Base-by-base conservation (phyloP, 1,139 yeast species). In the Scheffersomyces segobiensis region DNA sequence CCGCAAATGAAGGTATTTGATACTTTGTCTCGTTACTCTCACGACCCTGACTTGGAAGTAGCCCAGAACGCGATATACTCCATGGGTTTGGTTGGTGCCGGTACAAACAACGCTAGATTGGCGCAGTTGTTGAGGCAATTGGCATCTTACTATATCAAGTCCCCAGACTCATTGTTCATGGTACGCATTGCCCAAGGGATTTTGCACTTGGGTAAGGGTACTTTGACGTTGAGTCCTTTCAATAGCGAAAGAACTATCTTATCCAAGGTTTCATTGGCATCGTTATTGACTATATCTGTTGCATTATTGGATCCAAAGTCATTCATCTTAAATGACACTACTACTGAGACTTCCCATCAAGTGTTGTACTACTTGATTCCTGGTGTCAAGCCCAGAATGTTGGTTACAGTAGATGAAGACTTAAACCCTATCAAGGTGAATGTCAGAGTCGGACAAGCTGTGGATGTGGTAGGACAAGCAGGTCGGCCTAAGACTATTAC, bases 401-500 rank as follows among this genome's bases (percentile, higher is more conserved):
- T 96, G 67, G 83, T 96, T 51, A 93, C 99, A 0, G 90, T 96
- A 54, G 97, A 93, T 72, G 98, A 93, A 72, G 86, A 89, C 39
- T 85, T 95, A 71, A 80, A 81, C 60, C 98, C 98, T 46, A 78
- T 95, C 64, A 95, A 95, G 80, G 98, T 95, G 14, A 95, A 93
- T 67, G 99, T 95, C 8, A 87, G 99, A 71, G 98, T 96, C 49
- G 99, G 99, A 64, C 98, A 95, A 78, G 98, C 99, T 5, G 99
- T 96, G 53, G 99, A 96, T 73, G 92, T 93, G 52, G 98, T 96
- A 61, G 99, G 99, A 48, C 98, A 93, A 75, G 99, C 98, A 0
- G 99, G 99, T 79, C 92, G 92, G 68, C 99, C 99, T 51, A 95
- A 95, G 80, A 93, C 98, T 26, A 96, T 96, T 55, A 96, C 99